These are phyloP conservation scores for Wallacemonas sp. DNA, from an alignment of 208 protist genomes.

Conservation along the genomic window DNA sequence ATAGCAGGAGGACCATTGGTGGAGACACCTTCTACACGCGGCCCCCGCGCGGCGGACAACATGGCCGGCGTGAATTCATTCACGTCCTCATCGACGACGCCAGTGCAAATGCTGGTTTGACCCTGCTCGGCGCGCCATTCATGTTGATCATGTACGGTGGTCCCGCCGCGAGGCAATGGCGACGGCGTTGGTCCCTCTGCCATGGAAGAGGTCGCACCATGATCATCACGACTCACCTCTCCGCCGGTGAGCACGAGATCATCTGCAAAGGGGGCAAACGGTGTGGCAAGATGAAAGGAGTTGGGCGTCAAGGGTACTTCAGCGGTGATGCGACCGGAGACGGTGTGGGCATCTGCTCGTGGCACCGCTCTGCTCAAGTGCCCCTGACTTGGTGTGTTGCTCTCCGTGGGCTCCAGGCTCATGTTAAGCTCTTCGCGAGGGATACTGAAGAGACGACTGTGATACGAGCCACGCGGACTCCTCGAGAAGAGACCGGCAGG, in stretches of 20 bases:
- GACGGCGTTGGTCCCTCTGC: no score
- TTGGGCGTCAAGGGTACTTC: not conserved
- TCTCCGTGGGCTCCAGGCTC: conserved; percentile 3
- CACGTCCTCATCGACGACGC: not conserved
- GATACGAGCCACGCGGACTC: no score
- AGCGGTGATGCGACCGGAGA: not conserved
- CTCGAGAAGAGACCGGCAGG: no score
- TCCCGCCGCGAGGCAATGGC: no score
- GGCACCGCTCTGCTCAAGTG: not conserved
- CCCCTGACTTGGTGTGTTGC: not conserved
- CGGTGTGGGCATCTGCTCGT: not conserved
- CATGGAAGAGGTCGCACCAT: not conserved
- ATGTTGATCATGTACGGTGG: no score
- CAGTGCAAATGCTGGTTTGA: not conserved
- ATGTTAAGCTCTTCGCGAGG: conserved; percentile 11
- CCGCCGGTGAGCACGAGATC: not conserved
- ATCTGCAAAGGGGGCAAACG: not conserved
- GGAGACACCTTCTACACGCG: not conserved
- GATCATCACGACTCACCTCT: not conserved
- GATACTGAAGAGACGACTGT: not conserved
- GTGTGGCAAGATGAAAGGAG: not conserved
- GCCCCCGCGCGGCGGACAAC: not conserved
- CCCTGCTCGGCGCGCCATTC: no score
- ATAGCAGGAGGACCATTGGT: no score
- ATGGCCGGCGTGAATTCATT: not conserved